Conservation (phyloP, 352 stramenopile genomes). For the Pythium sp. region DNA sequence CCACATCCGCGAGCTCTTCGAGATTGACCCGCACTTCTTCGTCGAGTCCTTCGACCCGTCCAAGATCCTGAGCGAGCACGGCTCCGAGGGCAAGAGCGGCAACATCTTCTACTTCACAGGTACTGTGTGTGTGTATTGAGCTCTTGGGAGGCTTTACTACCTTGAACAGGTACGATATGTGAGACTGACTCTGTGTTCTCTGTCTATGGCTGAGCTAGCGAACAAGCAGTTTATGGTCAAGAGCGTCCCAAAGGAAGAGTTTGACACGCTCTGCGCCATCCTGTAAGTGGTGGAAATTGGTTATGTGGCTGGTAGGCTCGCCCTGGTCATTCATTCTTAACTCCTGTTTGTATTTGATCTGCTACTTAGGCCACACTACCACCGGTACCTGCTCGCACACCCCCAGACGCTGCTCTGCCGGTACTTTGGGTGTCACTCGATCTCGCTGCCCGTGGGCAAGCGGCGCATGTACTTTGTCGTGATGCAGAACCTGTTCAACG, state of each 20-base stretch:
- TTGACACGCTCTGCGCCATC: slow-evolving; percentile 75
- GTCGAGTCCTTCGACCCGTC: slow-evolving; percentile 73
- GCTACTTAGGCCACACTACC: slow-evolving; percentile 42
- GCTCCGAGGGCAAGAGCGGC: slow-evolving; percentile 80
- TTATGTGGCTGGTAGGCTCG: not conserved
- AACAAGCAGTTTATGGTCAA: slow-evolving; percentile 90
- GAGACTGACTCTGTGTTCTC: slow-evolving; percentile 11
- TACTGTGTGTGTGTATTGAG: too few relatives aligned
- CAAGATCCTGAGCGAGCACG: slow-evolving; percentile 73
- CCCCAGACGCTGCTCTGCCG: slow-evolving; percentile 71
- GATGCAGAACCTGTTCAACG: slow-evolving; percentile 86
- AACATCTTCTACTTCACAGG: slow-evolving; percentile 89
- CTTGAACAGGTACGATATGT: too few relatives aligned
- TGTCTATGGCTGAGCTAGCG: slow-evolving; percentile 23
- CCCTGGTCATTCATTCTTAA: not conserved
- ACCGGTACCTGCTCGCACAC: slow-evolving; percentile 75
- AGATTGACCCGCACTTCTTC: slow-evolving; percentile 66
- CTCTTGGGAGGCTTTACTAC: too few relatives aligned
- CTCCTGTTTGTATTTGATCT: not conserved
- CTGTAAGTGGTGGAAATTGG: slow-evolving; percentile 33
- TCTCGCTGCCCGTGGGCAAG: slow-evolving; percentile 79
- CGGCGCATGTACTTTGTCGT: slow-evolving; percentile 88
- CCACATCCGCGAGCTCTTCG: slow-evolving; percentile 70
- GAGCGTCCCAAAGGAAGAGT: slow-evolving; percentile 84
- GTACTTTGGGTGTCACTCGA: slow-evolving; percentile 85